Percentiles rank a stretch among this genome's conserved stretches.
Conservation (phyloP, 225 moss, liverwort and hornwort species). For the Marchantia paleacea region DNA sequence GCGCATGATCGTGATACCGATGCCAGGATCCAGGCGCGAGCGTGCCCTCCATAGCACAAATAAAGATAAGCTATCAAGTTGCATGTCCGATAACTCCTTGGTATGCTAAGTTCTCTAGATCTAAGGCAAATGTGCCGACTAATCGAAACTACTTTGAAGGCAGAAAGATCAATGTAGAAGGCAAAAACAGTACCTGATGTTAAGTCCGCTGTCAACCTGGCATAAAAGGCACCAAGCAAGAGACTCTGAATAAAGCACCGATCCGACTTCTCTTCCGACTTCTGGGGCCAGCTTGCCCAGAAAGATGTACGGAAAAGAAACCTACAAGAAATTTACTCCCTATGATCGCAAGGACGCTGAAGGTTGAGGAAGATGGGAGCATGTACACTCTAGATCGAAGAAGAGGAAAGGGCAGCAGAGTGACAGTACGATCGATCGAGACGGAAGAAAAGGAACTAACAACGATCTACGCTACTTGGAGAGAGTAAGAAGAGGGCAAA, state of each 20-base stretch:
- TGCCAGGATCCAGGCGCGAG: background rate
- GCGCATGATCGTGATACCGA: background rate
- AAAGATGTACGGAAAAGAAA: constrained; percentile 2
- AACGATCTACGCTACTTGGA: background rate
- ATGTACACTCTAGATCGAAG: constrained; percentile 1
- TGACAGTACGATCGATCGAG: background rate
- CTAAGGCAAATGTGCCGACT: background rate
- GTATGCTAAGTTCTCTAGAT: background rate
- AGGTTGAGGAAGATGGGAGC: background rate
- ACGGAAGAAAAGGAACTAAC: no score
- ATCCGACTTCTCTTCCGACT: background rate
- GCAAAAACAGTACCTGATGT: constrained; percentile 2
- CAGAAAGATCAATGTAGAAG: background rate
- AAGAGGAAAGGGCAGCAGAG: background rate
- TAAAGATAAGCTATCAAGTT: background rate
- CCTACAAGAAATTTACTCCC: background rate
- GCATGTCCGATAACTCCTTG: background rate
- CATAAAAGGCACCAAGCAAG: constrained; percentile 3
- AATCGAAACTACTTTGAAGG: background rate
- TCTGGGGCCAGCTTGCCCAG: background rate
- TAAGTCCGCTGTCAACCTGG: constrained; percentile 6
- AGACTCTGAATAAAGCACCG: background rate
- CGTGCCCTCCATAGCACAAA: background rate
- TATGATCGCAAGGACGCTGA: background rate
- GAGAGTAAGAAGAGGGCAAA: background rate